Evolutionary conservation across 805 yeast species (phyloP).

Genomic region (Candida manassasensis): DNA sequence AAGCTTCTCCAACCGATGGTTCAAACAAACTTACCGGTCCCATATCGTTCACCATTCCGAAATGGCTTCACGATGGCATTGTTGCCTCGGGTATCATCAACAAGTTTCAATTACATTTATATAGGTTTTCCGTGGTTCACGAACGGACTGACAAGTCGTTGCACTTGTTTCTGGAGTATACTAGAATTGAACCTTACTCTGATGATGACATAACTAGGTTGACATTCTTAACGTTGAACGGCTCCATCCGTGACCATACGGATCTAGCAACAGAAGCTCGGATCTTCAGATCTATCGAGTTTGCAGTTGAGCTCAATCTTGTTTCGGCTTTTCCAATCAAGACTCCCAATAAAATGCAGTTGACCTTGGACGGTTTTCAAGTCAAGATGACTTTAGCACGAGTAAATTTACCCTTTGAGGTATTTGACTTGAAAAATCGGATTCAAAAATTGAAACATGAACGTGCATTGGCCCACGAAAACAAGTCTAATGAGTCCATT

Average conservation of each 20-base stretch:
- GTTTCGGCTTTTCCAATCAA: conserved; percentile 13
- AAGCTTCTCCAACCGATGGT: background rate
- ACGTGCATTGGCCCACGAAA: background rate
- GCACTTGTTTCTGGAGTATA: conserved; percentile 18
- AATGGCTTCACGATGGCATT: conserved; percentile 16
- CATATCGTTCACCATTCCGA: conserved; percentile 15
- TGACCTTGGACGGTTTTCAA: conserved; percentile 12
- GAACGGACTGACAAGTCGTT: conserved; percentile 11
- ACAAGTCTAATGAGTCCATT: background rate
- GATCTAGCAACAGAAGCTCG: conserved; percentile 10
- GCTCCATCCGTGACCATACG: conserved; percentile 14
- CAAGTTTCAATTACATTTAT: conserved; percentile 21
- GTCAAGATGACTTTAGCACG: conserved; percentile 11
- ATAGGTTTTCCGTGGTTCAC: conserved; percentile 11
- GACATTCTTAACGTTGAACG: conserved; percentile 17
- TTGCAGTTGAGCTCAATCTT: conserved; percentile 18
- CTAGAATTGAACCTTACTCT: conserved; percentile 16
- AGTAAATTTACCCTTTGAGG: conserved; percentile 15
- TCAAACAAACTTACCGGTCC: no score
- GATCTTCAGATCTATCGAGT: conserved; percentile 23
- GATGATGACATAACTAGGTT: conserved; percentile 14
- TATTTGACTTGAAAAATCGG: conserved; percentile 1
- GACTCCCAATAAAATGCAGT: conserved; percentile 7
- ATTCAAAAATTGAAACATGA: background rate
- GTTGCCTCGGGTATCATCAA: conserved; percentile 20